These are phyloP conservation scores for Macaranga tanarius DNA, from an alignment of 441 rosid genomes.

Conservation along the genomic window DNA sequence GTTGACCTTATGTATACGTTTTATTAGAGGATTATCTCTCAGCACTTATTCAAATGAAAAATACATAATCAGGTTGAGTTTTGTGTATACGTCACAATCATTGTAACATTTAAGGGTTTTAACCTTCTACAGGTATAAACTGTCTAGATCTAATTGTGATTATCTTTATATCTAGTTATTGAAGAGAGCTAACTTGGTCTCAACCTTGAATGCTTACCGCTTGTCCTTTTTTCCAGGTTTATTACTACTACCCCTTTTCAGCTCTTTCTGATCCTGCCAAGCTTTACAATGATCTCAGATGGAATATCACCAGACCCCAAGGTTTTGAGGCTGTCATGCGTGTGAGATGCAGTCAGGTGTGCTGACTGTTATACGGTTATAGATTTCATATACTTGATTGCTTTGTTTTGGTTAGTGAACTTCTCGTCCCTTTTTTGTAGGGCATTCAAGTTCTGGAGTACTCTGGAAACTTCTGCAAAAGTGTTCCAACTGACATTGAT, in stretches of 20 bases:
- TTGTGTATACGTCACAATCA: too few species aligned
- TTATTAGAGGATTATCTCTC: neutral
- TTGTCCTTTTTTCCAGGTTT: conserved; percentile 52
- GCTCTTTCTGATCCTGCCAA: conserved; percentile 90
- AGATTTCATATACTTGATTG: neutral
- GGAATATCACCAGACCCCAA: conserved; percentile 98
- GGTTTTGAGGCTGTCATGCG: conserved; percentile 99
- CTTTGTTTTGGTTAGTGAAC: conserved; percentile 14
- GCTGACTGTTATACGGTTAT: neutral
- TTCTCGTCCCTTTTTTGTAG: conserved; percentile 35
- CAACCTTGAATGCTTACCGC: neutral
- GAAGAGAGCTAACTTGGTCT: neutral
- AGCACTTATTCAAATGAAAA: neutral
- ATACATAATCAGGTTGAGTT: neutral
- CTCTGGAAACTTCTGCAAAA: conserved; percentile 85
- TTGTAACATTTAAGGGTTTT: neutral
- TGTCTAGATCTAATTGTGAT: neutral
- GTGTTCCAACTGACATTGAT: conserved; percentile 77
- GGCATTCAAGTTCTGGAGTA: conserved; percentile 95
- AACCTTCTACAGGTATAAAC: neutral
- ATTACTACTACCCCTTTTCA: conserved; percentile 90
- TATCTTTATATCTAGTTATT: neutral
- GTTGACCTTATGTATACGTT: neutral
- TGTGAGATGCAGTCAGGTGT: conserved; percentile 98
- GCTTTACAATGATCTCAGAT: conserved; percentile 97